Evolutionary conservation across 495 filamentous ascomycete genomes (phyloP), one percentile per base, ranked within the genome.

Genomic region (Neurospora sp.): DNA sequence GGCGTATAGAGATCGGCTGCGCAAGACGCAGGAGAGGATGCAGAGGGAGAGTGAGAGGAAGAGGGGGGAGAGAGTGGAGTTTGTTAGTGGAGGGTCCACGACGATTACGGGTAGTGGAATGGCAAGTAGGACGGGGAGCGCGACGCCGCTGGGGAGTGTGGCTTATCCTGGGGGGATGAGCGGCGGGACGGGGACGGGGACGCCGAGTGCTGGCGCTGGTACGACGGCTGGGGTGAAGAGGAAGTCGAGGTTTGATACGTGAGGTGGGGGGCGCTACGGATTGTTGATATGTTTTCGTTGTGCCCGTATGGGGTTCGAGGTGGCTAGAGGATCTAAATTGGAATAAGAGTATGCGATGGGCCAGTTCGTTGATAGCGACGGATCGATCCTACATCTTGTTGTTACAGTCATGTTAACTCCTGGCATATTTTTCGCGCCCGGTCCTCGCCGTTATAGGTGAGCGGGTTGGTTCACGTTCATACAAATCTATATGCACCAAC

Each of bases 1-100:
- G 82, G 92, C 91, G 4, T 97, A 91, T 80, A 91, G 89, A 72
- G 93, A 93, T 70, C 86, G 88, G 75, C 82, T 99, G 73, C 82
- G 86, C 40, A 90, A 84, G 77, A 85, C 82, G 70, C 93, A 96
- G 79, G 87, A 90, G 71, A 84, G 87, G 48, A 81, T 88, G 27
- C 81, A 82, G 35, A 89, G 88, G 78, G 87, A 87, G 77, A 83
- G 83, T 73, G 90, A 92, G 77, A 87, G 85, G 75, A 72, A 75
- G 9, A 75, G 74, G 9, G 90, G 90, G 74, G 86, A 91, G 81
- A 72, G 78, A 27, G 84, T 97, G n/a, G 90, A 95, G 14, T 98
- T 98, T 83, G 92, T 97, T 27, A 74, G 89, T 41, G 86, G 88
- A 6, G 73, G 78, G 42, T 68, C 78, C n/a, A n/a, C n/a, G n/a